Percentiles rank a stretch among this genome's conserved stretches.
phyloP scores from a whole-genome alignment of 495 filamentous ascomycete genomes.

The Neurospora africana region DNA sequence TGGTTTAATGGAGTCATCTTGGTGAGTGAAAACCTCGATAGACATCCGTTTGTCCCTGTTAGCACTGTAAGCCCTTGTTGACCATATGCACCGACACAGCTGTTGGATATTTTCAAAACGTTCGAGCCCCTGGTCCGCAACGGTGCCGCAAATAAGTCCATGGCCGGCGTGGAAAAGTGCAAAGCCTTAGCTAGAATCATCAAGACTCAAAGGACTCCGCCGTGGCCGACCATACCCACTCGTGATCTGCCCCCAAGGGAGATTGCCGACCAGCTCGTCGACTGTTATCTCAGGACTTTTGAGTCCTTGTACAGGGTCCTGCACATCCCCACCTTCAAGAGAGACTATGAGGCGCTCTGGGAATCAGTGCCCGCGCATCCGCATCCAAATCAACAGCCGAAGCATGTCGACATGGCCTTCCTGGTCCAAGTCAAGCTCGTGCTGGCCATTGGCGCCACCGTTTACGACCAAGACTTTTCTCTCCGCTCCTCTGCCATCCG shows the following conservation, averaged over 20 bases:
- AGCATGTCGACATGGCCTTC: not conserved
- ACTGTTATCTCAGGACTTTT: slow-evolving; percentile 35
- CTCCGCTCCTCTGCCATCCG: slow-evolving; percentile 7
- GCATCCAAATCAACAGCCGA: not conserved
- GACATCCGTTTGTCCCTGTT: not conserved
- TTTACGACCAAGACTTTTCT: slow-evolving; percentile 15
- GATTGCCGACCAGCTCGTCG: slow-evolving; percentile 35
- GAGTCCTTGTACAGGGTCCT: slow-evolving; percentile 43
- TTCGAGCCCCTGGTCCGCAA: not conserved
- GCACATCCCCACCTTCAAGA: slow-evolving; percentile 44
- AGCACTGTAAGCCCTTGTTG: not conserved
- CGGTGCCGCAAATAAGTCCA: not conserved
- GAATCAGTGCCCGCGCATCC: not conserved
- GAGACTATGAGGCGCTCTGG: slow-evolving; percentile 33
- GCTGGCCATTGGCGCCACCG: slow-evolving; percentile 13
- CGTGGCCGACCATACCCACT: slow-evolving; percentile 6
- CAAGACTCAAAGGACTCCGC: slow-evolving; percentile 8
- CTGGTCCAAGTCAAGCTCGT: slow-evolving; percentile 17
- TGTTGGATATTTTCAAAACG: slow-evolving; percentile 22
- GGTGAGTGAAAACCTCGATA: slow-evolving; percentile 20
- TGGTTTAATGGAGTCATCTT: slow-evolving; percentile 37
- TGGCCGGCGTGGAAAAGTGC: slow-evolving; percentile 11
- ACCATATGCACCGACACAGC: not conserved
- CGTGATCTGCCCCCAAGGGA: slow-evolving; percentile 34
- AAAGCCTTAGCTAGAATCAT: slow-evolving; percentile 19